Evolutionary conservation across 176 grass and related monocot species (phyloP), one percentile per base, ranked within the genome.

Genomic region (Zoysia japonica): DNA sequence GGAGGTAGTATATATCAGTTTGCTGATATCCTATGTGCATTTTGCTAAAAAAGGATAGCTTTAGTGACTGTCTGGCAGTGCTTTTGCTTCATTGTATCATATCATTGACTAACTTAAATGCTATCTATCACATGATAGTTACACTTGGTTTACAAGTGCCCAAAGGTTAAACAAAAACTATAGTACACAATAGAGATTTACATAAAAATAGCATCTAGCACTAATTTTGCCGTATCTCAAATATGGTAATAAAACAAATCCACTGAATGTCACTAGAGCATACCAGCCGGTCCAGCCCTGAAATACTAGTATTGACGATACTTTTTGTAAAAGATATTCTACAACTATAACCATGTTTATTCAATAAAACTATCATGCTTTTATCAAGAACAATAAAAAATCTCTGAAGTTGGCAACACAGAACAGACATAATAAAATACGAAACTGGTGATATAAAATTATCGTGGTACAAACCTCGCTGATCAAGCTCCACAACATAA

Each of bases 401-500:
- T 78, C 7, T 70, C 9, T 72, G 44, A 60, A 41, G 16, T 53
- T 54, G 12, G 44, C 14, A n/a, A 41, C 28, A 65, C 45, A 13
- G 17, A 78, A 63, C 15, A 67, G 14, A 39, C 1, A 68, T 6
- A 48, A 10, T 50, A 81, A 47, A 66, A 5, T 5, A 63, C 41
- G 59, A 57, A 4, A 11, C 57, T n/a, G 9, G 37, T 5, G 36
- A 36, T 69, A 49, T 4, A 13, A 53, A 38, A 60, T 17, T 44
- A 51, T 52, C 47, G 52, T 82, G 63, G 50, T 81, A 71, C 65
- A 81, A 73, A 93, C 91, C 91, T 90, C 85, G 71, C 17, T 90
- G 85, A 72, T 93, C 91, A 46, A 93, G 85, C 82, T 93, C 91
- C 20, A 93, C 85, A 2, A 93, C 78, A 88, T 90, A 85, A 3